These are phyloP conservation scores for Neophaeococcomyces mojaviensis DNA, from an alignment of 2,329 filamentous ascomycete species.

Conservation along the genomic window DNA sequence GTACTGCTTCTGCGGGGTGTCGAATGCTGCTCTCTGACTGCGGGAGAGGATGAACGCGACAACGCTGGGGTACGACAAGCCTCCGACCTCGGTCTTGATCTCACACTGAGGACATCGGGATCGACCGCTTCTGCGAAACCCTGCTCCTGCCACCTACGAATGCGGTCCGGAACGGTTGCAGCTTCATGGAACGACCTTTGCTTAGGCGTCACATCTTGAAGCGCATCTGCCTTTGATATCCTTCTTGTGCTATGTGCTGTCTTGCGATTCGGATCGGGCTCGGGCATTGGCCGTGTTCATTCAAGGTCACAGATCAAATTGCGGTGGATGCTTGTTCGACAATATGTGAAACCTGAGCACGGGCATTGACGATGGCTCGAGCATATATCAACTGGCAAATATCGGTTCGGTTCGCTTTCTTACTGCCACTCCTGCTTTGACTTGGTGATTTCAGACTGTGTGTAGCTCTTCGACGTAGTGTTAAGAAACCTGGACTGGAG, in stretches of 20 bases:
- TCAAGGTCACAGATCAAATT: slow-evolving; percentile 4
- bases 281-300: slow-evolving; percentile 9
- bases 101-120: slow-evolving; percentile 21
- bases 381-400: neutral
- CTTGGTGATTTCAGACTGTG: neutral
- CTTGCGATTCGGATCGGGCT: slow-evolving; percentile 14
- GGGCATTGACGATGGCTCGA: slow-evolving; percentile 2
- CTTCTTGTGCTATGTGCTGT: slow-evolving; percentile 11
- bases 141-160: slow-evolving; percentile 76
- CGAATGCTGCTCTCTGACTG: slow-evolving; percentile 25
- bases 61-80: neutral
- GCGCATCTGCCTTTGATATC: slow-evolving; percentile 2
- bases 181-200: slow-evolving; percentile 54
- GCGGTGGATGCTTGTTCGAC: slow-evolving; percentile 6
- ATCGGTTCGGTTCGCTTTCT: neutral
- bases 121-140: slow-evolving; percentile 47
- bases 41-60: slow-evolving; percentile 10
- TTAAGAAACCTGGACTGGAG: neutral
- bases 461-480: neutral
- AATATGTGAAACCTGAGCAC: neutral
- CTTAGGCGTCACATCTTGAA: slow-evolving; percentile 19
- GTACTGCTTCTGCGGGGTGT: slow-evolving; percentile 25
- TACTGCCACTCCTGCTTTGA: too few relatives aligned
- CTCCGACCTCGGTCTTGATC: slow-evolving; percentile 18
- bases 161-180: slow-evolving; percentile 66